A percentile compares a stretch with the other conserved stretches of the same genome.
phyloP scores from a whole-genome alignment of 345 rosid genomes.

The Brassica cretica region DNA sequence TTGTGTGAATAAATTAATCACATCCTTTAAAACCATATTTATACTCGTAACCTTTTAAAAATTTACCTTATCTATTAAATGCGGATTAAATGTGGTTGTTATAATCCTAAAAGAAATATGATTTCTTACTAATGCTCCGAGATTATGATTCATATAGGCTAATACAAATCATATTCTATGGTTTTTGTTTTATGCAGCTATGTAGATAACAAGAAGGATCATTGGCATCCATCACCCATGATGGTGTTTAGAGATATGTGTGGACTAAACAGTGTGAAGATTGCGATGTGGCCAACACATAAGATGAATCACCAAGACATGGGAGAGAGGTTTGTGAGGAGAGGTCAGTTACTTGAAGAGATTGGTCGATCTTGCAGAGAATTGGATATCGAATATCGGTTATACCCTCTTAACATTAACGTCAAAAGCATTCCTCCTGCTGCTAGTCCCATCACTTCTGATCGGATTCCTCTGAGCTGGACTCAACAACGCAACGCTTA shows the following conservation, averaged over 20 bases:
- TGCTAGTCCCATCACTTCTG: slow-evolving; percentile 43
- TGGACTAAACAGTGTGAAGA: slow-evolving; percentile 56
- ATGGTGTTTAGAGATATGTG: slow-evolving; percentile 61
- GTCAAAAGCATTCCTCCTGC: slow-evolving; percentile 52
- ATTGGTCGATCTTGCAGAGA: slow-evolving; percentile 65
- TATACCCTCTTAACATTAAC: slow-evolving; percentile 65
- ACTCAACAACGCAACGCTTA: slow-evolving; percentile 32
- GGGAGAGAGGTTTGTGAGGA: slow-evolving; percentile 62
- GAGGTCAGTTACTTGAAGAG: slow-evolving; percentile 69
- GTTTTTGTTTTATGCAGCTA: slow-evolving; percentile 40
- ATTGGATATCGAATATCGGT: slow-evolving; percentile 69
- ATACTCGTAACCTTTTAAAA: no score
- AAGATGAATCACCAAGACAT: slow-evolving; percentile 80
- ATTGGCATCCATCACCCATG: slow-evolving; percentile 67
- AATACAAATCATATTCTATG: not conserved
- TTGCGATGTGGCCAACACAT: slow-evolving; percentile 71
- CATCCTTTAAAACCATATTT: no score
- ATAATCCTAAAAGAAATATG: no score
- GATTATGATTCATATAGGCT: no score
- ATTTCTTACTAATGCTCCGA: no score
- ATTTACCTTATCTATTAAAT: no score
- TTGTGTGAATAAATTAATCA: no score
- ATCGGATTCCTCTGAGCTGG: slow-evolving; percentile 46
- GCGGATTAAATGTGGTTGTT: no score
- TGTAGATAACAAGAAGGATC: slow-evolving; percentile 69